phyloP scores from a whole-genome alignment of 495 filamentous ascomycete species.

The Hapsidospora chrysogenum region DNA sequence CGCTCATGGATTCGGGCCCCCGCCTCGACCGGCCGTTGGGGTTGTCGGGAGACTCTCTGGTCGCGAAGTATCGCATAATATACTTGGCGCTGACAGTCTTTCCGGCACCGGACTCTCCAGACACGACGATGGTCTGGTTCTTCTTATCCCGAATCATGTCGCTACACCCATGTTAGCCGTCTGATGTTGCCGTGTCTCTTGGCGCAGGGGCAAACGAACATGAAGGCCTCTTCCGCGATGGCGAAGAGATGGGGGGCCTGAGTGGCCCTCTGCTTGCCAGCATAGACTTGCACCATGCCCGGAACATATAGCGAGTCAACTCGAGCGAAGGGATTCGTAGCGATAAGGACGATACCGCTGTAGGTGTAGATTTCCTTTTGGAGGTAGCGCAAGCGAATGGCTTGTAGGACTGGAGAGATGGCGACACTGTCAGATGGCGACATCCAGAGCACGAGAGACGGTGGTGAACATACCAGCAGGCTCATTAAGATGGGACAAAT shows the following conservation, averaged over 20 bases:
- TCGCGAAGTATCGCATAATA: slow-evolving; percentile 99
- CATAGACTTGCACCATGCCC: slow-evolving; percentile 98
- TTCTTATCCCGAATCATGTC: slow-evolving; percentile 93
- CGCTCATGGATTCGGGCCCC: slow-evolving; percentile 78
- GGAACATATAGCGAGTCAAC: slow-evolving; percentile 98
- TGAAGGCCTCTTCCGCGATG: slow-evolving; percentile 97
- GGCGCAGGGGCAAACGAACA: slow-evolving; percentile 46
- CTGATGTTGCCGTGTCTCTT: too few relatives aligned
- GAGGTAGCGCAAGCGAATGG: slow-evolving; percentile 90
- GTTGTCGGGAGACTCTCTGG: slow-evolving; percentile 83
- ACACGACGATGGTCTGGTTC: slow-evolving; percentile 98
- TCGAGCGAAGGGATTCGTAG: slow-evolving; percentile 93
- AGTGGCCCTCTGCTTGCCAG: slow-evolving; percentile 87
- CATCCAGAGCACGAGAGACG: neutral
- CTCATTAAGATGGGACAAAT: slow-evolving; percentile 94
- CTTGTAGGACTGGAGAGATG: slow-evolving; percentile 62
- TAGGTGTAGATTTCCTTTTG: slow-evolving; percentile 99
- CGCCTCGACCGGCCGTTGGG: slow-evolving; percentile 64
- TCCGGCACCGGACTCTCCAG: slow-evolving; percentile 93
- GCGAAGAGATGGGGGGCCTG: slow-evolving; percentile 97
- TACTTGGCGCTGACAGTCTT: slow-evolving; percentile 99
- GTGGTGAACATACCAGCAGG: slow-evolving; percentile 61
- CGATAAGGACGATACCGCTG: slow-evolving; percentile 95
- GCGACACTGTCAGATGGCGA: slow-evolving; percentile 4
- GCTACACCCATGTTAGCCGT: too few relatives aligned